Percentiles rank a stretch among this genome's conserved stretches.
Conservation (phyloP, 352 stramenopile species). For the Pythium phragmitis region DNA sequence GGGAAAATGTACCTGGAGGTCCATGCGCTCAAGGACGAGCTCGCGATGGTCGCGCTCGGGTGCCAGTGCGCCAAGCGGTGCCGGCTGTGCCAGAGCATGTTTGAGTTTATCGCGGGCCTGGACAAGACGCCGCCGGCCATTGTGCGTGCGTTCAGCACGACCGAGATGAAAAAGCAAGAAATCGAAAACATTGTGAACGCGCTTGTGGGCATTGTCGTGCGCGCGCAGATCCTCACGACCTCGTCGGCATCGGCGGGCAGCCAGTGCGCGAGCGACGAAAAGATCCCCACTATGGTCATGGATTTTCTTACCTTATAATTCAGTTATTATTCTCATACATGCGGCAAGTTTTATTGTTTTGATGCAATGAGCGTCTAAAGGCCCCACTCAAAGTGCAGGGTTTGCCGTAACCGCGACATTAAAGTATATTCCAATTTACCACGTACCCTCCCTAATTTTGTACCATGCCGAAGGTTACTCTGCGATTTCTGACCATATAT, state of each 20-base stretch:
- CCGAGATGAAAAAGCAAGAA: conserved; percentile 16
- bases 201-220: conserved; percentile 20
- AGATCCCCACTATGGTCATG: conserved; percentile 12
- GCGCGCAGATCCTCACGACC: conserved; percentile 18
- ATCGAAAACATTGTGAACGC: conserved; percentile 17
- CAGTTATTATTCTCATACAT: too few relatives aligned
- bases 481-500: too few relatives aligned
- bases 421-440: too few relatives aligned
- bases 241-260: neutral
- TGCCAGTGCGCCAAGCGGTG: conserved; percentile 19
- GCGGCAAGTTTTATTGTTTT: too few relatives aligned
- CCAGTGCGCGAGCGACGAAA: conserved; percentile 15
- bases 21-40: conserved; percentile 14
- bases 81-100: conserved; percentile 20
- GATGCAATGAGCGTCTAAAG: too few relatives aligned
- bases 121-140: conserved; percentile 21
- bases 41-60: conserved; percentile 9
- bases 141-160: conserved; percentile 14
- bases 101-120: conserved; percentile 10
- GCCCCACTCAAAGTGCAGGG: too few relatives aligned
- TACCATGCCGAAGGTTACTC: too few relatives aligned
- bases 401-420: too few relatives aligned
- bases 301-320: conserved; percentile 16
- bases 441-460: too few relatives aligned
- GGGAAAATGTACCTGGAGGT: conserved; percentile 23